Evolutionary conservation across 306 rosid genomes (phyloP), one percentile per base, ranked within the genome.

Genomic region (Abrus precatorius): DNA sequence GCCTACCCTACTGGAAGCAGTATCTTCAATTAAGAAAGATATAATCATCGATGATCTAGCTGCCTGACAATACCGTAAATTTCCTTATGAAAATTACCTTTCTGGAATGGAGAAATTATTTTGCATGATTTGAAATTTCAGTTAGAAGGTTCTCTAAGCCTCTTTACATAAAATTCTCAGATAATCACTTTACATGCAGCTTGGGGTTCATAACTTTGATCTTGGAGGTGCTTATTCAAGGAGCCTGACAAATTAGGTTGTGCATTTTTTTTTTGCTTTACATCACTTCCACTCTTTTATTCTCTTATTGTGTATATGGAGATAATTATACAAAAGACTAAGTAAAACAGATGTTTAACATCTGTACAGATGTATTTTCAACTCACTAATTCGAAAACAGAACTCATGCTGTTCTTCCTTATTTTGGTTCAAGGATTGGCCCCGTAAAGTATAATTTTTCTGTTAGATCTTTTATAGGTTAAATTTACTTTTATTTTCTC

Each of bases 41-140:
- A 56, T 62, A 77, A 77, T 65, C 73, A 72, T 75, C 80, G 63
- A 49, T 63, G 70, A 75, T 71, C 40, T 75, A 49, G 63, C 72
- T n/a, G 50, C 72, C 81, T 69, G 72, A 68, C 79, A 74, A 82
- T 77, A 81, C 71, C 86, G 90, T 85, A 83, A 80, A 91, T 79
- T 60, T 76, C 74, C 40, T 74, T 38, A 62, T 53, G 71, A 57
- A 72, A 79, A 30, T 36, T 79, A 36, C 0, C 78, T 45, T 73
- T 53, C 68, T 49, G 3, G 62, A 77, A 32, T 30, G 77, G 69
- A 75, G 50, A 82, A 82, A 67, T 36, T 60, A 38, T 36, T 80
- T 20, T 57, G 55, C 44, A 49, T 71, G 61, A 56, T 77, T 76
- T 49, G 33, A 78, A 47, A 69, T 76, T 76, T 77, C 80, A 48